Evolutionary conservation across 1,139 yeast species (phyloP), one percentile per base, ranked within the genome.

Genomic region (Hyphopichia burtonii): DNA sequence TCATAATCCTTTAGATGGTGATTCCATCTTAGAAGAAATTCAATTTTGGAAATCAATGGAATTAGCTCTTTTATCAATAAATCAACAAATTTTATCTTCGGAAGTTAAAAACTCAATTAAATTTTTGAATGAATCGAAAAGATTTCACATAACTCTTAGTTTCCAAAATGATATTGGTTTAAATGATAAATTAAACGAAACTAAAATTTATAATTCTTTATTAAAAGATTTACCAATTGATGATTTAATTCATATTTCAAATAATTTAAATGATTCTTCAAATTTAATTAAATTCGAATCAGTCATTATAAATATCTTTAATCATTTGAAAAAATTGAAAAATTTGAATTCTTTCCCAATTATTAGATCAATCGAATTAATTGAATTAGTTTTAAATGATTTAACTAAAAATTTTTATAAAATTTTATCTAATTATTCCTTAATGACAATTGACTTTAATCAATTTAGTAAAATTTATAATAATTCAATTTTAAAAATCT

Each of bases 11-110:
- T 49, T 63, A 1, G 81, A 77, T 36, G 90, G 88, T 0, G 67
- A 78, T 0, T 79, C 90, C 0, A 53, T 73, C 6, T 53, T 68
- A 1, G 93, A 86, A 41, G 97, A 91, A 55, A 73, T 86, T 11
- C 79, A 75, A 41, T 91, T 87, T 53, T 91, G 98, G 97, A 68
- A 71, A 18, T 78, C 89, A 0, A 72, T 87, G 71, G 94, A 87
- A 53, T 59, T 65, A 1, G 83, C 90, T 0, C 65, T 91, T 31
- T 48, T 56, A 5, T 69, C 82, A 4, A 71, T 88, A 1, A 77
- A 78, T 40, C 68, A 69, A 2, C 96, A 89, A 57, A 61, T 86
- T 2, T 61, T 72, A 9, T 67, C 80, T 0, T 71, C 74, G 0
- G 82, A 79, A 28, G 78, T 88, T 1, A 66, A 65, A 20, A 58